These are phyloP conservation scores for Phytophthora gonapodyides DNA, from an alignment of 352 stramenopile species.

Conservation along the genomic window DNA sequence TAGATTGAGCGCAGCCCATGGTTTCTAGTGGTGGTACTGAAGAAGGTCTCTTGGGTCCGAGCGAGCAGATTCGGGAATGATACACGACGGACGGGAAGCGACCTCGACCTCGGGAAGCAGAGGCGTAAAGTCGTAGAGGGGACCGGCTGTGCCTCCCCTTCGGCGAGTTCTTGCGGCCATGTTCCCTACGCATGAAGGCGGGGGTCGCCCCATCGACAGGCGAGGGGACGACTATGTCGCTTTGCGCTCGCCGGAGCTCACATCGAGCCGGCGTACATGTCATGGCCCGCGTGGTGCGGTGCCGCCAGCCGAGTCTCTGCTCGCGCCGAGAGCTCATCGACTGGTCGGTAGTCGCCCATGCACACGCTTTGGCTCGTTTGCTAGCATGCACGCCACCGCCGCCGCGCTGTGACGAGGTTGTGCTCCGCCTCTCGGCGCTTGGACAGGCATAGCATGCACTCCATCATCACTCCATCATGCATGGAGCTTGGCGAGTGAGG, in stretches of 20 bases:
- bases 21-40: conserved; percentile 13
- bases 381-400: conserved; percentile 18
- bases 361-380: conserved; percentile 15
- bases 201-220: not conserved
- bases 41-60: conserved; percentile 31
- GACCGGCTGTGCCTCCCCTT: conserved; percentile 16
- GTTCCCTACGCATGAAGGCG: not conserved
- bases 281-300: conserved; percentile 8
- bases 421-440: conserved; percentile 32
- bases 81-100: conserved; percentile 15
- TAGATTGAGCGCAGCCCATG: conserved; percentile 45
- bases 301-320: conserved; percentile 25
- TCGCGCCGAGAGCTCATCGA: conserved; percentile 12
- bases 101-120: conserved; percentile 13
- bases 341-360: conserved; percentile 24
- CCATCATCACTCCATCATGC: no score
- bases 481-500: no score
- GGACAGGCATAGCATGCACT: conserved; percentile 9
- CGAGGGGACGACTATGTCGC: conserved; percentile 28
- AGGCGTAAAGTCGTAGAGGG: conserved; percentile 27
- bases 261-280: not conserved
- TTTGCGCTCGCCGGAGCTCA: conserved; percentile 12
- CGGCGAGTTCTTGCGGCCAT: conserved; percentile 19
- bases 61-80: conserved; percentile 34
- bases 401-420: conserved; percentile 11